phyloP scores from a whole-genome alignment of 495 filamentous ascomycete genomes.

The Trichoderma gamsii region DNA sequence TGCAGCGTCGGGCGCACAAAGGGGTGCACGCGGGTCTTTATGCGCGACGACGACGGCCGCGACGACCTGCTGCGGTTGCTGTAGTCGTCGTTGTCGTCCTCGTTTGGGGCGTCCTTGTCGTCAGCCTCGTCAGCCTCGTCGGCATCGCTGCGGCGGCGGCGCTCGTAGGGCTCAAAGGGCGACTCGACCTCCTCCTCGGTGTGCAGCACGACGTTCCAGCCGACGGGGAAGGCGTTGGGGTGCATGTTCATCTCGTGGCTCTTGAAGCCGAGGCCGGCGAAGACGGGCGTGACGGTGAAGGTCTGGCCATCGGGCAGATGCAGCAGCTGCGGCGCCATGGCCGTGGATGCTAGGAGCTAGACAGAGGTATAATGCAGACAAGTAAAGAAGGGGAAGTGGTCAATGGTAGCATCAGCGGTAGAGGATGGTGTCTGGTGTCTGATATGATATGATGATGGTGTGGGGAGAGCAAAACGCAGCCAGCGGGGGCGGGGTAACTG shows the following conservation, averaged over 20 bases:
- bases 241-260: conserved; percentile 62
- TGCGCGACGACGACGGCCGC: conserved; percentile 13
- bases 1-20: conserved; percentile 68
- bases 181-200: conserved; percentile 42
- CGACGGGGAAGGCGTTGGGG: conserved; percentile 67
- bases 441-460: too few relatives aligned
- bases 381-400: too few relatives aligned
- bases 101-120: conserved; percentile 25
- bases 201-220: conserved; percentile 82
- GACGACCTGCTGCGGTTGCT: background rate
- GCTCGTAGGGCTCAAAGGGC: background rate
- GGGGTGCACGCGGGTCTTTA: conserved; percentile 43
- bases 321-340: conserved; percentile 40
- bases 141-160: background rate
- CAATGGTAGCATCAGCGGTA: too few relatives aligned
- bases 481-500: background rate
- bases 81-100: conserved; percentile 22
- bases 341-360: too few relatives aligned
- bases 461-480: background rate
- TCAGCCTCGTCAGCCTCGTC: conserved; percentile 24
- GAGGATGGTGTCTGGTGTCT: too few relatives aligned
- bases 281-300: conserved; percentile 73
- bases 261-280: conserved; percentile 85
- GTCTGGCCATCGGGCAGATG: conserved; percentile 83
- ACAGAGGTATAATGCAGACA: too few relatives aligned